Evolutionary conservation across 192 early-diverging fungal genomes (phyloP).

Genomic region (Coemansia sp.): DNA sequence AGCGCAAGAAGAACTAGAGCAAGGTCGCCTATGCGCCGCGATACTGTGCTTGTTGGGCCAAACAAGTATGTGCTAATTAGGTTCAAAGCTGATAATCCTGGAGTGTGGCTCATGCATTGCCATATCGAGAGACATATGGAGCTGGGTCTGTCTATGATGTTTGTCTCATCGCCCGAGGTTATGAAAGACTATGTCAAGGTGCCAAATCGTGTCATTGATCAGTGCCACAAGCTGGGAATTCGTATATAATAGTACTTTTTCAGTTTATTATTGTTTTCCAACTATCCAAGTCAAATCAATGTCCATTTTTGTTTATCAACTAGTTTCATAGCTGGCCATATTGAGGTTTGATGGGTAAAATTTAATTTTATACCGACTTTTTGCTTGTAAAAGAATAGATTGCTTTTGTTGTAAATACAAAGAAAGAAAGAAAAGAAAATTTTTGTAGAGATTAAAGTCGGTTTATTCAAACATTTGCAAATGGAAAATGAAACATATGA

Average conservation of each 20-base stretch:
- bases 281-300: no score
- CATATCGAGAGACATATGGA: constrained; percentile 61
- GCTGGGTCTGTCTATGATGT: constrained; percentile 63
- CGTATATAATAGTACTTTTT: constrained; percentile 15
- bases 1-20: constrained; percentile 19
- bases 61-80: constrained; percentile 61
- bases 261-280: no score
- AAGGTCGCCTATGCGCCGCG: constrained; percentile 56
- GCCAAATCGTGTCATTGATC: constrained; percentile 51
- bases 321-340: no score
- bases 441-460: no score
- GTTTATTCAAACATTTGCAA: no score
- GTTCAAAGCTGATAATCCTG: constrained; percentile 75
- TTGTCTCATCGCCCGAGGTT: constrained; percentile 68
- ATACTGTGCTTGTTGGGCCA: constrained; percentile 61
- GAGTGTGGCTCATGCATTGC: constrained; percentile 84
- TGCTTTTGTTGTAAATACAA: no score
- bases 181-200: constrained; percentile 49
- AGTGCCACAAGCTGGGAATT: constrained; percentile 60
- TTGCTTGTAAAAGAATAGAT: not conserved
- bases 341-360: no score
- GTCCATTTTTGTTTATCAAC: no score
- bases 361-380: not conserved
- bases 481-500: no score
- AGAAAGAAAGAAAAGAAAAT: no score